phyloP scores from a whole-genome alignment of 2,329 filamentous ascomycete species.

The Sporothrix protearum region DNA sequence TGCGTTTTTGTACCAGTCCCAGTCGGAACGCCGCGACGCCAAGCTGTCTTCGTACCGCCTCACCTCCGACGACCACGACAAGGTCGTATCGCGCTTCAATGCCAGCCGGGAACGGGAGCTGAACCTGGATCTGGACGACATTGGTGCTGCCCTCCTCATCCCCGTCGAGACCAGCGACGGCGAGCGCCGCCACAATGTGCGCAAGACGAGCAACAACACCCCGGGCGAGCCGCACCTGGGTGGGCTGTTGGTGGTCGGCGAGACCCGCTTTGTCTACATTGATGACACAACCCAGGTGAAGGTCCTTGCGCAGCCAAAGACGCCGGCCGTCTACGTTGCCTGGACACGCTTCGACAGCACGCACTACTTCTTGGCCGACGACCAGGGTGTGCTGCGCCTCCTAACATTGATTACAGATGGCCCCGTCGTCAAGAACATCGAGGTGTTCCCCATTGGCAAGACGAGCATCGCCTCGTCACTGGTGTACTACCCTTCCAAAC shows the following conservation, averaged over 20 bases:
- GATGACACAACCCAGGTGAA: constrained; percentile 69
- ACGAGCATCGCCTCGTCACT: constrained; percentile 75
- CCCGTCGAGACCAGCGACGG: constrained; percentile 55
- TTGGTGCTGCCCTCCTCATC: constrained; percentile 59
- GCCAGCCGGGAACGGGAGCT: constrained; percentile 53
- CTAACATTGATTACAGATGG: constrained; percentile 69
- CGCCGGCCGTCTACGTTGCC: constrained; percentile 82
- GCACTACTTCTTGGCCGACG: constrained; percentile 84
- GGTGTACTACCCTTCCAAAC: constrained; percentile 69
- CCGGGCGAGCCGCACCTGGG: constrained; percentile 57
- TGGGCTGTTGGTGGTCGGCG: constrained; percentile 70
- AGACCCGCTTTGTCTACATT: constrained; percentile 80
- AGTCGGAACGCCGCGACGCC: constrained; percentile 51
- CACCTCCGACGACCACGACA: constrained; percentile 56
- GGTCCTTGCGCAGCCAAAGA: constrained; percentile 61
- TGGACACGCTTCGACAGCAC: constrained; percentile 83
- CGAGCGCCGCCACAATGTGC: constrained; percentile 58
- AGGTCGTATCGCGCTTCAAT: constrained; percentile 53
- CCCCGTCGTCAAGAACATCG: constrained; percentile 67
- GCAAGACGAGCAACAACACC: constrained; percentile 42
- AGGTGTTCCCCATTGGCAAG: constrained; percentile 59
- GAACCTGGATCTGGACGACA: constrained; percentile 51
- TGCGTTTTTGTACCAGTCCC: constrained; percentile 56
- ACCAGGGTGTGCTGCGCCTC: constrained; percentile 83
- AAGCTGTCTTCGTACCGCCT: constrained; percentile 58